Base-by-base conservation (phyloP, 83 land plant species). In the Picea mariana region DNA sequence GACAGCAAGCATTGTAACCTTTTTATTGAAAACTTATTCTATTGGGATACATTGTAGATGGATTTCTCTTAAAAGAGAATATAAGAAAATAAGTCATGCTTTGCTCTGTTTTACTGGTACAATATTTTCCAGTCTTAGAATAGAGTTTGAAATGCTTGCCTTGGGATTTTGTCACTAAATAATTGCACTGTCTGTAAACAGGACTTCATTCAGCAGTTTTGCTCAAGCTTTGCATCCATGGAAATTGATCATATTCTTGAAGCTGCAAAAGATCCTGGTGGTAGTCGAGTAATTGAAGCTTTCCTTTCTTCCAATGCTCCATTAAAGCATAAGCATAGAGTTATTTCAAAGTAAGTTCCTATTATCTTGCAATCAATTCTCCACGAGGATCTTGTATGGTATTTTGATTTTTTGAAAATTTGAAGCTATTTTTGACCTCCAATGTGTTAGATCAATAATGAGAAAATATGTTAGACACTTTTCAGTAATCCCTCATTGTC, bases 241-340 rank as follows among this genome's bases (percentile, higher is more conserved):
- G 92, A 95, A 81, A 79, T 87, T 71, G 85, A 71, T 59, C 86
- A 88, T 62, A 85, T 95, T 58, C 79, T 92, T 77, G 87, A 92
- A 84, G 86, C 85, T 44, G 95, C 93, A 24, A 97, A 89, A 84
- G 99, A 97, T 85, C 85, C 87, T 24, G 86, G 95, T 24, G 98
- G 99, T 59, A 82, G 95, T n/a, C 92, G 89, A 55, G 98, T 92
- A 62, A 61, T 97, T 72, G 99, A 97, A 83, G 86, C 96, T 23
- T 95, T 93, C 89, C 90, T 97, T 80, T 81, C 79, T 77, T 92
- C 93, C 60, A 83, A 87, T 83, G 90, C 88, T 85, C 88, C 96
- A 12, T 64, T 44, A 20, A 95, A 97, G 83, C 91, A 85, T 62
- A 97, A 95, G 81, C 87, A 81, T 80, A 85, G 91, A 78, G 79